Conservation (phyloP, 768 basidiomycete genomes). For the Kwoniella pini region DNA sequence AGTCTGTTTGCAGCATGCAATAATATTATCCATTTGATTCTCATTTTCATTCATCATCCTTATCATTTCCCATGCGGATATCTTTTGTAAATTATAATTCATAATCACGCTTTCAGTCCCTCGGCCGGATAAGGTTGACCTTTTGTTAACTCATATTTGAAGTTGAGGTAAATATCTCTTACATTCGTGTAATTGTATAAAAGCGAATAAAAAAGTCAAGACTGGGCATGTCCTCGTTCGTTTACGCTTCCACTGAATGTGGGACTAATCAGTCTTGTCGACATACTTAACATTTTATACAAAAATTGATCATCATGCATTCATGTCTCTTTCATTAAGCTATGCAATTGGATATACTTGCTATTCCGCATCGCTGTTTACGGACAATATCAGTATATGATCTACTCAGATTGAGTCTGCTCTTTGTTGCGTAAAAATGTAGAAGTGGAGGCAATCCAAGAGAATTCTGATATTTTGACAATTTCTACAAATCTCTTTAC, state of each 20-base stretch:
- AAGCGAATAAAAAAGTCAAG: conserved; percentile 25
- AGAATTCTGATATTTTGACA: no score
- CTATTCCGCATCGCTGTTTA: no score
- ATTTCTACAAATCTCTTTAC: not conserved
- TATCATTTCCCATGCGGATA: not conserved
- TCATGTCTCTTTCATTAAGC: not conserved
- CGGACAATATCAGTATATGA: no score
- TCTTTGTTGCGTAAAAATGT: no score
- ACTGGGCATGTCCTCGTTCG: conserved; percentile 32
- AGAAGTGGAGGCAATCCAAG: no score
- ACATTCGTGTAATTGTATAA: not conserved
- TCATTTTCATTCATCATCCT: not conserved
- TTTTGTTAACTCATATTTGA: conserved; percentile 19
- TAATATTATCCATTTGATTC: not conserved
- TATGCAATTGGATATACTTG: no score
- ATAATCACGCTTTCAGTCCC: conserved; percentile 27
- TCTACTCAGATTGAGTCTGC: no score
- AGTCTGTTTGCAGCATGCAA: conserved; percentile 7
- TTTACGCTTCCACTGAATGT: conserved; percentile 24
- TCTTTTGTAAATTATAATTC: not conserved
- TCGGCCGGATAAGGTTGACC: conserved; percentile 16
- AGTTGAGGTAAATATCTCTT: conserved; percentile 9
- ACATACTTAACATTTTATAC: conserved; percentile 2
- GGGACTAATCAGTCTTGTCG: conserved; percentile 31
- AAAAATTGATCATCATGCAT: conserved; percentile 7